Evolutionary conservation across 2,329 filamentous ascomycete genomes (phyloP).

Genomic region (Diaporthe destruens): DNA sequence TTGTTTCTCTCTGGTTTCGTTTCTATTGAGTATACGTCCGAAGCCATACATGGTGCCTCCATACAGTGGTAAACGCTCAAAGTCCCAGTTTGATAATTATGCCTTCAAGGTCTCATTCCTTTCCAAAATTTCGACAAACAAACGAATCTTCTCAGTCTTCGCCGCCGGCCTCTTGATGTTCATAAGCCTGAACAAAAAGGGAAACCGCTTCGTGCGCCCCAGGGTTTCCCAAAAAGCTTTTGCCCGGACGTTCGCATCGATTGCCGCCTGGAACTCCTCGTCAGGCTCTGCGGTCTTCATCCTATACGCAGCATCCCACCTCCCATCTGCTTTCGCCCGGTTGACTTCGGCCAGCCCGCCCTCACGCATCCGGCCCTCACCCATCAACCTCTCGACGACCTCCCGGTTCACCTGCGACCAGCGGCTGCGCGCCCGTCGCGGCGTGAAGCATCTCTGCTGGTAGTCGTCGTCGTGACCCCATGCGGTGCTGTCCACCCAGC

Average conservation of each 20-base stretch:
- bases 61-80: too few species aligned
- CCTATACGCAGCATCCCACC: slow-evolving; percentile 34
- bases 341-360: slow-evolving; percentile 11
- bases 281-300: slow-evolving; percentile 34
- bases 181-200: slow-evolving; percentile 30
- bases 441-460: slow-evolving; percentile 22
- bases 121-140: slow-evolving; percentile 29
- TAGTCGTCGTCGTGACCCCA: slow-evolving; percentile 7
- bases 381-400: slow-evolving; percentile 22
- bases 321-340: slow-evolving; percentile 26
- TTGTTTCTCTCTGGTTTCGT: too few species aligned
- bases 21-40: too few species aligned
- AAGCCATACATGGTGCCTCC: too few species aligned
- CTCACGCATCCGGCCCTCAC: slow-evolving; percentile 23
- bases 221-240: slow-evolving; percentile 22
- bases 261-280: slow-evolving; percentile 20
- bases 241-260: slow-evolving; percentile 20
- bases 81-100: not conserved
- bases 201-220: slow-evolving; percentile 26
- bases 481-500: slow-evolving; percentile 27
- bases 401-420: slow-evolving; percentile 29
- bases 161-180: slow-evolving; percentile 23
- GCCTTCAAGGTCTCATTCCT: slow-evolving; percentile 12
- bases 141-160: slow-evolving; percentile 22
- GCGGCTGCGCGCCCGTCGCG: slow-evolving; percentile 25